Evolutionary conservation across 2,329 filamentous ascomycete genomes (phyloP), one percentile per base, ranked within the genome.

Genomic region (Catunica adiposa): DNA sequence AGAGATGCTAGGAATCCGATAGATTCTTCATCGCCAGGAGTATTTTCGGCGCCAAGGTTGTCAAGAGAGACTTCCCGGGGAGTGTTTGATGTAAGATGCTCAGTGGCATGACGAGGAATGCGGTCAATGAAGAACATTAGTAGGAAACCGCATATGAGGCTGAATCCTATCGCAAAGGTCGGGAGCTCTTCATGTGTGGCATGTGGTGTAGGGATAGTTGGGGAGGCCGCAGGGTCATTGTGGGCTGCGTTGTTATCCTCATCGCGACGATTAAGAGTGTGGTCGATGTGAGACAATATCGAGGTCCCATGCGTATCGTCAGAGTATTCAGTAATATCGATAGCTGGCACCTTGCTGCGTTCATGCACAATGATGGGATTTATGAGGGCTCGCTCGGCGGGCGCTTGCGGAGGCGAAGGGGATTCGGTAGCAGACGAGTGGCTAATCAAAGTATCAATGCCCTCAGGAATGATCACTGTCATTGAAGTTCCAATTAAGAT

Each of bases 111-210:
- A 42, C 81, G 80, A 6, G 89, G 88, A 7, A 94, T 70, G 53
- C 86, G 82, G 68, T 98, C 90, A 64, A 98, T 84, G 22, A 98
- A 77, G 65, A 95, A 97, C 92, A 98, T 98, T 61, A 96, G 77
- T 57, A 95, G 81, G 68, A 97, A 98, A 11, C 92, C 92, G 15
- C 86, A 72, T 56, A 94, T 80, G 53, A 98, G 73, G 1, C 89
- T 87, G 55, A 97, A 75, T 3, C 92, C 92, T 58, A 98, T 85
- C 69, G 86, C 92, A 61, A 83, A 80, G 0, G 78, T 74, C 67
- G 89, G 78, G 72, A 79, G 68, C 47, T 73, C 70, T 7, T 58
- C 47, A 48, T 66, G 63, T 8, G 57, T 60, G 22, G 70, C 64
- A 26, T 74, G 67, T 4, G 58, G 67, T 61, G 34, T 65, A 63